Conservation (phyloP, 352 stramenopile genomes). For the Phytopythium boreale region DNA sequence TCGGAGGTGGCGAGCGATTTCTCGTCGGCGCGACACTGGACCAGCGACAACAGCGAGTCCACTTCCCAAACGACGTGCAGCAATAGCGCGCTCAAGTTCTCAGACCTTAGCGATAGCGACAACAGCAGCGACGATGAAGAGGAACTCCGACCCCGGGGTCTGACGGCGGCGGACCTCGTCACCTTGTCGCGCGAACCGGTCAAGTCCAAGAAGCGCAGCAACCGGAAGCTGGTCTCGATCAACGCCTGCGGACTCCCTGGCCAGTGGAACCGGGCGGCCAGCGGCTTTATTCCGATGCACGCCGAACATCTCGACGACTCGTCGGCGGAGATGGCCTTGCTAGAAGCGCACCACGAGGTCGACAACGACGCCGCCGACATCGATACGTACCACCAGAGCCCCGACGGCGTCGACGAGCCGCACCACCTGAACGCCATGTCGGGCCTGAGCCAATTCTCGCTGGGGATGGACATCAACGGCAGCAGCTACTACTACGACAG, state of each 20-base stretch:
- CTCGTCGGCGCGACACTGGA: conserved; percentile 7
- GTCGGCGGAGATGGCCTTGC: background rate
- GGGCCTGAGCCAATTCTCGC: conserved; percentile 34
- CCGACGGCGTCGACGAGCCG: conserved; percentile 18
- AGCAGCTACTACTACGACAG: conserved; percentile 15
- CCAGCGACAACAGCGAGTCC: background rate
- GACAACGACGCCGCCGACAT: conserved; percentile 6
- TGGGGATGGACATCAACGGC: conserved; percentile 18
- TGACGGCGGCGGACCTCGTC: conserved; percentile 5
- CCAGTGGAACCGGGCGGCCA: background rate
- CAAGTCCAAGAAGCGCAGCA: background rate
- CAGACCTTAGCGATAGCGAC: conserved; percentile 8
- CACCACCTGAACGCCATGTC: conserved; percentile 13
- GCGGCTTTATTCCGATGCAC: background rate
- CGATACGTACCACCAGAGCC: conserved; percentile 17
- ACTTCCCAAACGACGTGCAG: background rate
- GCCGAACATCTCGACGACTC: background rate
- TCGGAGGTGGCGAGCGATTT: background rate
- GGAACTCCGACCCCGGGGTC: background rate
- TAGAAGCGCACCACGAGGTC: conserved; percentile 5
- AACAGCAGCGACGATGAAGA: background rate
- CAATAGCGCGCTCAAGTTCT: background rate
- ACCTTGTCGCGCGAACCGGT: conserved; percentile 1
- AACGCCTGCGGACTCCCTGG: background rate
- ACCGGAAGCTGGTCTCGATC: background rate